Evolutionary conservation across 768 basidiomycete genomes (phyloP), one percentile per base, ranked within the genome.

Genomic region (Russula abietina): DNA sequence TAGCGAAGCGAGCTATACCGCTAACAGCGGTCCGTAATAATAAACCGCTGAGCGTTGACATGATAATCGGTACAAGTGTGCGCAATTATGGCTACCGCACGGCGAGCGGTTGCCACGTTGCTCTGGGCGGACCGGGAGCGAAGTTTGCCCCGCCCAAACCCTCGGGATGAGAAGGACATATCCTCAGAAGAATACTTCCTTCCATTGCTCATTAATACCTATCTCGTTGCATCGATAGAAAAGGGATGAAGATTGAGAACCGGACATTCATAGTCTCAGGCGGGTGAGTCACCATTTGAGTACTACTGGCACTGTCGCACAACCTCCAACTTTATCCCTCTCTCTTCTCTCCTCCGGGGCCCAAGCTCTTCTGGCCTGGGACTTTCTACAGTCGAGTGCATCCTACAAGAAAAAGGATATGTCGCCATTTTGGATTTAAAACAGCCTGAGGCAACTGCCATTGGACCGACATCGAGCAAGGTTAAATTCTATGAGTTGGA

Each of bases 241-340:
- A 12, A 52, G 53, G 1, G 33, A 83, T 83, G 82, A 82, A 80
- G 70, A 68, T 78, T n/a, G 75, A 73, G 61, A 77, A 79, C 30
- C 72, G 82, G 24, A 85, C 83, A 4, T 83, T 83, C 67, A 73
- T 85, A 46, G 74, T 84, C 12, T 84, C 83, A 48, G 83, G 83
- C 57, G 83, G 83, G 82, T 83, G 65, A 68, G 77, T 69, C 41
- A 30, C 26, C 16, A 45, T 32, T 48, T 32, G 26, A 28, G 36
- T n/a, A 36, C 54, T n/a, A 36, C 54, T 43, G 43, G 41, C 19
- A 38, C 55, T 41, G 38, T 53, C 16, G 8, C 30, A 41, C 46
- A 19, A 5, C 28, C 22, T 33, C 6, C 9, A 51, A 46, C 36
- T 32, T 22, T 7, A 41, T 36, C n/a, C n/a, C 24, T 22, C 41